A percentile compares a stretch with the other conserved stretches of the same genome.
These are phyloP conservation scores for Cochlearia excelsa DNA, from an alignment of 345 rosid species.

Conservation along the genomic window DNA sequence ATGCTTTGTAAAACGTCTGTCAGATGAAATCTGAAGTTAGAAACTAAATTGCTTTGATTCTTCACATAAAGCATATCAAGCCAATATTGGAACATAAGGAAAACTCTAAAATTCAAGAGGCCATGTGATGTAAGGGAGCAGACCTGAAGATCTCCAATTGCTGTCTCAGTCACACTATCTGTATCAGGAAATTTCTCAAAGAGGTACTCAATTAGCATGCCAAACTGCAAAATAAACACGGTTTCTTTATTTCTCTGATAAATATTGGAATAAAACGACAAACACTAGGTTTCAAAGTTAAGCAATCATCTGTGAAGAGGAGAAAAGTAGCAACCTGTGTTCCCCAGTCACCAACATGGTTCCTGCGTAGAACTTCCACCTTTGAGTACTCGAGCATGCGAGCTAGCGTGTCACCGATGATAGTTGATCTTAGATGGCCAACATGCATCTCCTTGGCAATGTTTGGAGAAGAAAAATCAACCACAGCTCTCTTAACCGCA, in stretches of 20 bases:
- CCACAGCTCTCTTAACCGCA: constrained; percentile 57
- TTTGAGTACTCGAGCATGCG: constrained; percentile 87
- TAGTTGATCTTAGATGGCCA: constrained; percentile 86
- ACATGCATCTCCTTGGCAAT: constrained; percentile 95
- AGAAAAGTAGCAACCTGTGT: constrained; percentile 57
- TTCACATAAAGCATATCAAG: not conserved
- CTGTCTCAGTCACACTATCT: constrained; percentile 53
- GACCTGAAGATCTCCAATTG: constrained; percentile 83
- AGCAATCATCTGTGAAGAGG: not conserved
- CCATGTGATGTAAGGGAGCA: constrained; percentile 13
- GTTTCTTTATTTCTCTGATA: not conserved
- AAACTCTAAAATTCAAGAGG: not conserved
- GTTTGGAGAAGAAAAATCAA: constrained; percentile 90
- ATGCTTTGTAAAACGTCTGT: constrained; percentile 69
- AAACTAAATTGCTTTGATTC: constrained; percentile 6
- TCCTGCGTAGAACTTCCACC: constrained; percentile 78
- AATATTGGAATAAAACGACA: not conserved
- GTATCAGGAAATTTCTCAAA: constrained; percentile 64
- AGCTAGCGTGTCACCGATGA: constrained; percentile 85
- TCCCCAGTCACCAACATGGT: constrained; percentile 99
- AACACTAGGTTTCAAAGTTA: not conserved
- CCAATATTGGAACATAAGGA: not conserved
- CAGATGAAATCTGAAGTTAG: constrained; percentile 29
- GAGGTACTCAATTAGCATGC: constrained; percentile 83
- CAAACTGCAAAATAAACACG: constrained; percentile 52